phyloP scores from a whole-genome alignment of 305 asterid genomes.

The Fraxinus dipetala region DNA sequence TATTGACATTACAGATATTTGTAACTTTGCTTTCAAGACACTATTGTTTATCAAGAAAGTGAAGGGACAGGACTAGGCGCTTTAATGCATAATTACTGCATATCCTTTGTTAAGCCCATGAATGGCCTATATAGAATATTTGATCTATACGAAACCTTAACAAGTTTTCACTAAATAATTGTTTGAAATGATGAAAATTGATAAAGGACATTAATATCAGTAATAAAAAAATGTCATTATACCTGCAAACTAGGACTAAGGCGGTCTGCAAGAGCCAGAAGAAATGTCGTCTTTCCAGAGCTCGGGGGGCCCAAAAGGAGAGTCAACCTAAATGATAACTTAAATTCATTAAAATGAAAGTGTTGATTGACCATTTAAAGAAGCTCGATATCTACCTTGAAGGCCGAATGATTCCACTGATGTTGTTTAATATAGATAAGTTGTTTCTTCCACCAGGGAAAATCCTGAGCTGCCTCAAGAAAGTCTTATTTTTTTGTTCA shows the following conservation, averaged over 20 bases:
- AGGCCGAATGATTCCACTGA: conserved; percentile 62
- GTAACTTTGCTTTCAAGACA: neutral
- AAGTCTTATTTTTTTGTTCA: conserved; percentile 35
- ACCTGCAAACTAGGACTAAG: conserved; percentile 63
- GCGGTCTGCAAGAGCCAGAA: conserved; percentile 76
- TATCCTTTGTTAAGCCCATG: neutral
- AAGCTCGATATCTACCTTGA: conserved; percentile 45
- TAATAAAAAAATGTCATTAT: conserved; percentile 3
- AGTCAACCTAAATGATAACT: conserved; percentile 49
- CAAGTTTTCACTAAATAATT: neutral
- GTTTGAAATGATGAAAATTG: conserved; percentile 1
- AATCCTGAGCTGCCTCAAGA: conserved; percentile 56
- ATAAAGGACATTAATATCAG: neutral
- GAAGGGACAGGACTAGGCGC: neutral
- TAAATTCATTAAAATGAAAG: conserved; percentile 17
- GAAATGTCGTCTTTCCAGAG: conserved; percentile 81
- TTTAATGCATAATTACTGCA: neutral
- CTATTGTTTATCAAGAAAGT: neutral
- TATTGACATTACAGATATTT: neutral
- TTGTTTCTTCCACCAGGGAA: conserved; percentile 54
- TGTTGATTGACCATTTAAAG: neutral
- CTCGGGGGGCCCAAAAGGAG: conserved; percentile 83
- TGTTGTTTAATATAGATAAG: conserved; percentile 50
- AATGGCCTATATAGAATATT: neutral
- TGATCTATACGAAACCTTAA: neutral